These are phyloP conservation scores for Termitomyces sp. DNA, from an alignment of 768 basidiomycete species.

Conservation along the genomic window DNA sequence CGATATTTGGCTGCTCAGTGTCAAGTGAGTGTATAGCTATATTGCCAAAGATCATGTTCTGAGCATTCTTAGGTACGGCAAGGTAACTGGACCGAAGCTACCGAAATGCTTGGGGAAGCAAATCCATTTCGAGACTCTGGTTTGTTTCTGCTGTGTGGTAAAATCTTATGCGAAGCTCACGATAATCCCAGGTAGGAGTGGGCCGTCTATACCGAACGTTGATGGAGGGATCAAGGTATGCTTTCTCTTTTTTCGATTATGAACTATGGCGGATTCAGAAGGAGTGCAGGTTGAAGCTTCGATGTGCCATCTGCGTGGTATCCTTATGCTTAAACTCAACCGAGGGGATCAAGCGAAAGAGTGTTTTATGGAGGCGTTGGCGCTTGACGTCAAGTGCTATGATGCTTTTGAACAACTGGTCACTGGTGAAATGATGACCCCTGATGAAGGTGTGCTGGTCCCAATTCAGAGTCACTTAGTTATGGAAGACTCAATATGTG, in stretches of 20 bases:
- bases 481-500: background rate
- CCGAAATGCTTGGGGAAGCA: constrained; percentile 88
- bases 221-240: constrained; percentile 93
- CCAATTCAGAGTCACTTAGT: background rate
- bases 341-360: constrained; percentile 88
- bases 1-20: constrained; percentile 96
- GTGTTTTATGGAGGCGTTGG: constrained; percentile 93
- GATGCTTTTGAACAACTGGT: constrained; percentile 91
- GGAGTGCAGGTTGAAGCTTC: constrained; percentile 71
- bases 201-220: constrained; percentile 67
- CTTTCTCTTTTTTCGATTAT: constrained; percentile 3
- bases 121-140: constrained; percentile 81
- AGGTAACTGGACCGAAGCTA: constrained; percentile 88
- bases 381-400: constrained; percentile 94
- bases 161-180: background rate
- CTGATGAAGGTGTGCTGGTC: constrained; percentile 73
- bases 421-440: constrained; percentile 92
- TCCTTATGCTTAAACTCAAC: constrained; percentile 92
- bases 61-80: constrained; percentile 54
- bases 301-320: constrained; percentile 61
- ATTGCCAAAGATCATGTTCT: constrained; percentile 5
- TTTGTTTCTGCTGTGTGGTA: constrained; percentile 15
- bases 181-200: constrained; percentile 44
- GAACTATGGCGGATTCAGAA: background rate
- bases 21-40: constrained; percentile 44